Conservation (phyloP, 148 eudicot genomes). For the Camellia granthamiana region DNA sequence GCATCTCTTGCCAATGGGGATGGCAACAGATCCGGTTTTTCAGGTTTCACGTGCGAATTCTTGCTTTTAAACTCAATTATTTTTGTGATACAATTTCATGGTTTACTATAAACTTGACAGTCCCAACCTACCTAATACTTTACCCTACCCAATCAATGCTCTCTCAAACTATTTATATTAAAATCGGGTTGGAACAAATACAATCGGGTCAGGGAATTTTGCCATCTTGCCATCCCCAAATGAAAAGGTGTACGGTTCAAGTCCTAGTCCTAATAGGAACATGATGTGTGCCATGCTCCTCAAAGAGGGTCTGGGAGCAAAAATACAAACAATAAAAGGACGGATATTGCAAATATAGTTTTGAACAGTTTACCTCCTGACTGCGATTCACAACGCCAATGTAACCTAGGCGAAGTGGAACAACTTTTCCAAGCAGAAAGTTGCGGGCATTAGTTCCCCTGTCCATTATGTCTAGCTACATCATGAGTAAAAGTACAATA, state of each 20-base stretch:
- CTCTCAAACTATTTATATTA: too few species aligned
- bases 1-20: too few species aligned
- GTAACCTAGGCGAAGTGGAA: constrained; percentile 56
- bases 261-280: neutral
- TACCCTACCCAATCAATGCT: neutral
- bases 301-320: neutral
- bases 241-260: neutral
- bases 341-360: neutral
- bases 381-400: constrained; percentile 62
- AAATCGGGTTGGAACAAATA: too few species aligned
- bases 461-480: constrained; percentile 58
- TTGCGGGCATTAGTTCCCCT: constrained; percentile 55
- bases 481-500: neutral
- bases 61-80: too few species aligned
- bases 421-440: constrained; percentile 50
- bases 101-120: too few species aligned
- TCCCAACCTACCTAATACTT: too few species aligned
- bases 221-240: too few species aligned
- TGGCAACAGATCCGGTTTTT: too few species aligned
- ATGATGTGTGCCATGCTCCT: neutral
- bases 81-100: too few species aligned
- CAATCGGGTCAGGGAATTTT: too few species aligned
- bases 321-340: neutral
- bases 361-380: constrained; percentile 44
- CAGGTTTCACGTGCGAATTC: too few species aligned